Evolutionary conservation across 768 basidiomycete species (phyloP), one percentile per base, ranked within the genome.

Genomic region (Naganishia onofrii): DNA sequence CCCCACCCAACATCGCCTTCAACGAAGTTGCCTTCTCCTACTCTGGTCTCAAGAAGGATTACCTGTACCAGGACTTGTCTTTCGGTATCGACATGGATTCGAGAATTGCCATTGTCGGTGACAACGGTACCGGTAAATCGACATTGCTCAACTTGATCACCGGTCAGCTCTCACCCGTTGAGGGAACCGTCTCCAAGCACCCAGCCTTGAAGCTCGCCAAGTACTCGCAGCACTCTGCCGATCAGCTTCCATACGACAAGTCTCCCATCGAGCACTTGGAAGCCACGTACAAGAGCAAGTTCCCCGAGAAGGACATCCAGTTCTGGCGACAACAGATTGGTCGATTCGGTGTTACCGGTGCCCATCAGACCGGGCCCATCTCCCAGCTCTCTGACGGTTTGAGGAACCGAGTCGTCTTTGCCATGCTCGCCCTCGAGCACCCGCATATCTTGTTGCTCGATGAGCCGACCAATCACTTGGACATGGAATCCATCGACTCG

Each of bases 161-260:
- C 26, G 85, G 90, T 69, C 85, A 78, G 12, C 85, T 94, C 46
- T 89, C 90, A 69, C 93, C 95, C 0, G 83, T 82, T 73, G 86
- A 90, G 80, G 96, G 96, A 63, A 92, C 91, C 46, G 80, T 99
- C 74, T 90, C 90, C 60, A 92, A 92, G 77, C 96, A 99, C 81
- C 84, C 89, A 52, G 85, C 85, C 23, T 86, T 99, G 75, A 99
- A 99, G 82, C 87, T 99, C 70, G 91, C 93, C 74, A 99, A 98
- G 82, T 99, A 99, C 85, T 93, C 91, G 6, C 96, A 99, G 83
- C 96, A 99, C 84, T 92, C 90, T 66, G 94, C 96, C 32, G 96
- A 99, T 82, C 96, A 99, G 81, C 87, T 99, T 12, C 96, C 96
- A 29, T 99, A 96, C 82, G 89, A 94, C 72, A 86, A 86, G 79